A percentile compares a stretch with the other conserved stretches of the same genome.
These are phyloP conservation scores for Ustilago loliicola DNA, from an alignment of 1,284 basidiomycete species.

Conservation along the genomic window DNA sequence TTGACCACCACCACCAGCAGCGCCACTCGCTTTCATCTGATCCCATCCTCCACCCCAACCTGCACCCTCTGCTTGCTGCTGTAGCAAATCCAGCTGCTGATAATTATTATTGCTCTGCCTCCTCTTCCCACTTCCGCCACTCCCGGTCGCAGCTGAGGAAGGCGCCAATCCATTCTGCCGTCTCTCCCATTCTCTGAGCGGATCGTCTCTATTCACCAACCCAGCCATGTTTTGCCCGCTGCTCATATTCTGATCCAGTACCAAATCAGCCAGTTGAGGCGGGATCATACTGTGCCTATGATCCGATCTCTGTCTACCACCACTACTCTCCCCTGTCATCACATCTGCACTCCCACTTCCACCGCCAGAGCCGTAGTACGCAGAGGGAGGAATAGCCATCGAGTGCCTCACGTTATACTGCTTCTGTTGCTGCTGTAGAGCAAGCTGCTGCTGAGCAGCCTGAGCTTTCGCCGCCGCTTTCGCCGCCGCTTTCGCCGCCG, in stretches of 20 bases:
- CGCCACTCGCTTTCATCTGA: constrained; percentile 15
- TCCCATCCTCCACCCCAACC: constrained; percentile 35
- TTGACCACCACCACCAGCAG: constrained; percentile 4
- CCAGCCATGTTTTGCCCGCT: constrained; percentile 58
- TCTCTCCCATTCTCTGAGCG: constrained; percentile 72
- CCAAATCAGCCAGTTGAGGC: constrained; percentile 78
- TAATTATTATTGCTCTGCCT: constrained; percentile 38
- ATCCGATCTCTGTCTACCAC: constrained; percentile 21
- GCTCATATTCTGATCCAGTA: constrained; percentile 57
- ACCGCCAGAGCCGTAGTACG: constrained; percentile 28
- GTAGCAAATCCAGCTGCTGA: constrained; percentile 53
- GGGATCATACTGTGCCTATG: constrained; percentile 84
- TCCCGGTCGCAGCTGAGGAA: constrained; percentile 32
- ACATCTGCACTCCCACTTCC: not conserved
- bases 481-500: constrained; percentile 35
- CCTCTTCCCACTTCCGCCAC: constrained; percentile 41
- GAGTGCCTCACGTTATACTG: constrained; percentile 45
- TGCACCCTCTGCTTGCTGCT: constrained; percentile 52
- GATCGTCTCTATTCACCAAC: constrained; percentile 65
- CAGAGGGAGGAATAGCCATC: constrained; percentile 38
- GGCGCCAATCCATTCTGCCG: constrained; percentile 72
- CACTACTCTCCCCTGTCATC: constrained; percentile 9
- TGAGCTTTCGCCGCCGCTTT: constrained; percentile 53
- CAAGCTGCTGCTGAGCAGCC: constrained; percentile 51
- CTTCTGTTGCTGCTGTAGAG: constrained; percentile 51